Evolutionary conservation across 257 asterid genomes (phyloP), one percentile per base, ranked within the genome.

Genomic region (Fraxinus anomala): DNA sequence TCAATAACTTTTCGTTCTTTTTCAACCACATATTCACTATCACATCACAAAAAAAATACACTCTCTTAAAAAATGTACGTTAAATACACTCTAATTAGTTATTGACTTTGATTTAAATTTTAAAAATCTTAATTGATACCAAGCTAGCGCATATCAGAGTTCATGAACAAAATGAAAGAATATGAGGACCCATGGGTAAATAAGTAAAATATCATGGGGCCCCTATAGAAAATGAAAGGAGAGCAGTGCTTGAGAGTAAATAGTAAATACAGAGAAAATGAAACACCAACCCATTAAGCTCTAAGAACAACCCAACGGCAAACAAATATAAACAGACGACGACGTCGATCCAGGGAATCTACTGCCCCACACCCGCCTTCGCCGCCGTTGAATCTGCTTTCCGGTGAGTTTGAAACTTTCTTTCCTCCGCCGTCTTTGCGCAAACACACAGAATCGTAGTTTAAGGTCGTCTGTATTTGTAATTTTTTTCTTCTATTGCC

Each of bases 351-450:
- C 54, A 34, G 73, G 37, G 47, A 83, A 59, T 70, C 85, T 83
- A 54, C 87, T 77, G 68, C 83, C 40, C 6, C 70, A 72, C 66
- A 69, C 73, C 75, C 42, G 31, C 83, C 82, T 72, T 16, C 75
- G 34, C 82, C 80, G 78, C 78, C 88, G 85, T 81, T 81, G 88
- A 69, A 73, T 77, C 83, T 28, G 56, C 36, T 70, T 76, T 21
- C 79, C 73, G 86, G 85, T 87, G 70, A 26, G 68, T 69, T 21
- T 28, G 70, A 24, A 13, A 37, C 42, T 61, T 61, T 78, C 75
- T 74, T 54, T 56, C 16, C 71, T 75, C 51, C 31, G 34, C 33
- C 16, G 16, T 42, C 49, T 73, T 19, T 31, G 49, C 28, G 49
- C 47, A 6, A 40, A 47, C 67, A 42, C 23, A 36, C 73, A 65